Conservation (phyloP, 2,329 filamentous ascomycete genomes). For the Cladobotryum protrusum region DNA sequence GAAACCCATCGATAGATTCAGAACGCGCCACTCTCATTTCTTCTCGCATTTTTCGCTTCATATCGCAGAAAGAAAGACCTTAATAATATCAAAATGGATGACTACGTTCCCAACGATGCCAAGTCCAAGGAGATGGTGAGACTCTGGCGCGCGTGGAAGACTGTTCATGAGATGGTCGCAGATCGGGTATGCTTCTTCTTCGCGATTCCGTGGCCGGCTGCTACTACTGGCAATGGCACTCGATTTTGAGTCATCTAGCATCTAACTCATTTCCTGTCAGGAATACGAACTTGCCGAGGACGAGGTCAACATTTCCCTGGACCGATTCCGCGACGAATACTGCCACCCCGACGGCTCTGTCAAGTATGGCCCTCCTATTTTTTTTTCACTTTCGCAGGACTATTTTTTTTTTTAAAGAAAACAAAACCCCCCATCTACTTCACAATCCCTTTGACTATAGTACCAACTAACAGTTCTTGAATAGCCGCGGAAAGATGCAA, state of each 20-base stretch:
- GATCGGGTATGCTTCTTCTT: slow-evolving; percentile 62
- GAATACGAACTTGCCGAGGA: slow-evolving; percentile 89
- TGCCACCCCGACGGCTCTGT: slow-evolving; percentile 65
- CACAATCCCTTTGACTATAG: neutral
- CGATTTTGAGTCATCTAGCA: neutral
- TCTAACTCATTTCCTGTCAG: slow-evolving; percentile 38
- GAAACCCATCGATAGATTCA: neutral
- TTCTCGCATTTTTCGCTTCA: neutral
- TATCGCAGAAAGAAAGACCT: neutral
- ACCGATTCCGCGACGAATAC: slow-evolving; percentile 71
- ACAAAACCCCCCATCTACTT: neutral
- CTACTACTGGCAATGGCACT: neutral
- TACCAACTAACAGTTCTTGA: neutral
- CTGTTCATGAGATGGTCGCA: slow-evolving; percentile 88
- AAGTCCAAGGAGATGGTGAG: slow-evolving; percentile 53
- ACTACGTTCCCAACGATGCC: slow-evolving; percentile 40
- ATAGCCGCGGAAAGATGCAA: slow-evolving; percentile 74
- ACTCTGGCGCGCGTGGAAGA: slow-evolving; percentile 91
- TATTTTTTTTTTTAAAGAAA: neutral
- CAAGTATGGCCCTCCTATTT: slow-evolving; percentile 51
- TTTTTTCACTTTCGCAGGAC: slow-evolving; percentile 8
- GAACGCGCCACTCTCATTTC: neutral
- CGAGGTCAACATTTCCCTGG: slow-evolving; percentile 79
- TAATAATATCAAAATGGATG: slow-evolving; percentile 27
- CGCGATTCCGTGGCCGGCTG: neutral